Percentiles rank a stretch among this genome's conserved stretches.
phyloP scores from a whole-genome alignment of 2,329 filamentous ascomycete species.

The Helicocarpus griseus region DNA sequence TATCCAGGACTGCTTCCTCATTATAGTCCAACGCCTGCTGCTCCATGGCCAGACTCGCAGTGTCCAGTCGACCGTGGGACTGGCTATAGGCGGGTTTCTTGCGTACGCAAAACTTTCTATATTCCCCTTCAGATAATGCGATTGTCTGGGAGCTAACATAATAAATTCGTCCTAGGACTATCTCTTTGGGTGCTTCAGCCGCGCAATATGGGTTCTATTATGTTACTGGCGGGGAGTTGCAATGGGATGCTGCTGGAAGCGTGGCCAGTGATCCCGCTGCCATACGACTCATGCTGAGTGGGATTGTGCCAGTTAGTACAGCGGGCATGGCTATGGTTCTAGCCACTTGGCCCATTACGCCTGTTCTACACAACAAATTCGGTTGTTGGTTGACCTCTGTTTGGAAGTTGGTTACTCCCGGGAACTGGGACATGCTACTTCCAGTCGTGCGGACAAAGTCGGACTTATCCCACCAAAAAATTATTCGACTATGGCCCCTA shows the following conservation, averaged over 20 bases:
- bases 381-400: constrained; percentile 17
- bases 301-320: constrained; percentile 19
- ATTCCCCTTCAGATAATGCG: not conserved
- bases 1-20: constrained; percentile 19
- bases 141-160: not conserved
- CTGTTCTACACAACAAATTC: constrained; percentile 14
- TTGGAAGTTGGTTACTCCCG: constrained; percentile 8
- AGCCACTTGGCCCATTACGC: constrained; percentile 15
- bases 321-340: constrained; percentile 14
- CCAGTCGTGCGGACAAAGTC: constrained; percentile 5
- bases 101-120: constrained; percentile 14
- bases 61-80: constrained; percentile 11
- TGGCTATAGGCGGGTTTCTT: constrained; percentile 12
- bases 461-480: constrained; percentile 4
- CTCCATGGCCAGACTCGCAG: constrained; percentile 15
- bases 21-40: constrained; percentile 14
- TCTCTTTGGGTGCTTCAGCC: constrained; percentile 17
- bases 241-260: constrained; percentile 22
- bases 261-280: constrained; percentile 22
- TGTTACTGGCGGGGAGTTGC: constrained; percentile 24
- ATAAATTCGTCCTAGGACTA: constrained; percentile 10
- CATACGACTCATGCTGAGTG: constrained; percentile 22
- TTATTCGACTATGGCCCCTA: constrained; percentile 15
- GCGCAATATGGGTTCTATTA: constrained; percentile 24
- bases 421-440: constrained; percentile 13